These are phyloP conservation scores for Phytophthora meadii DNA, from an alignment of 352 stramenopile genomes.

Conservation along the genomic window DNA sequence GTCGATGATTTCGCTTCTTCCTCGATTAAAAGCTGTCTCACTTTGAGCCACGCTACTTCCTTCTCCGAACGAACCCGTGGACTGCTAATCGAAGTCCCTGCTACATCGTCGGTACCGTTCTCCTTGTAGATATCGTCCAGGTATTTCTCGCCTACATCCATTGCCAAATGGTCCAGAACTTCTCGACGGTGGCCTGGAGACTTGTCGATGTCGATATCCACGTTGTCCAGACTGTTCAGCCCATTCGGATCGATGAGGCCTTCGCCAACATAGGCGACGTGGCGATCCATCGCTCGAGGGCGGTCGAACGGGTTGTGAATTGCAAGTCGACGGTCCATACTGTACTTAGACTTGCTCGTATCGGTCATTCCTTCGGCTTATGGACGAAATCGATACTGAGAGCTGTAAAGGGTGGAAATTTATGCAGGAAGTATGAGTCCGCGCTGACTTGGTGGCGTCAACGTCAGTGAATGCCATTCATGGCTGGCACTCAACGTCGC, in stretches of 20 bases:
- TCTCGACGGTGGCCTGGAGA: constrained; percentile 4
- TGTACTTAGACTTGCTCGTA: constrained; percentile 1
- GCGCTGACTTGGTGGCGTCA: not conserved
- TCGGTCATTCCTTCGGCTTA: not conserved
- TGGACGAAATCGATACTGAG: constrained; percentile 11
- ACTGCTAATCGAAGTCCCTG: not conserved
- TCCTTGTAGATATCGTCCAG: constrained; percentile 67
- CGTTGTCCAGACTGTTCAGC: constrained; percentile 41
- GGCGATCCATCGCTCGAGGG: constrained; percentile 9
- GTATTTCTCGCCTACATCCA: constrained; percentile 63
- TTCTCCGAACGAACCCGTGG: constrained; percentile 16
- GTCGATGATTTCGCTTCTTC: constrained; percentile 41
- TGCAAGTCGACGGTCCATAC: constrained; percentile 7
- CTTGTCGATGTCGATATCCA: constrained; percentile 49
- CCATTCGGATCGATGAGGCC: constrained; percentile 52
- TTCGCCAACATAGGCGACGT: constrained; percentile 60
- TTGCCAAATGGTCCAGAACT: constrained; percentile 63
- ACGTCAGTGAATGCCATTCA: not conserved
- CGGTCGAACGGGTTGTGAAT: constrained; percentile 9
- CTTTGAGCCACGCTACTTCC: constrained; percentile 44
- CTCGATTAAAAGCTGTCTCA: constrained; percentile 41
- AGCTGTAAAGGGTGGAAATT: too few relatives aligned
- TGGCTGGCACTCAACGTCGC: not conserved
- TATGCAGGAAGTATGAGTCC: not conserved
- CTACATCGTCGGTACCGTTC: constrained; percentile 30